Conservation (phyloP, 2,329 filamentous ascomycete species). For the Colletotrichum euphorbiae region DNA sequence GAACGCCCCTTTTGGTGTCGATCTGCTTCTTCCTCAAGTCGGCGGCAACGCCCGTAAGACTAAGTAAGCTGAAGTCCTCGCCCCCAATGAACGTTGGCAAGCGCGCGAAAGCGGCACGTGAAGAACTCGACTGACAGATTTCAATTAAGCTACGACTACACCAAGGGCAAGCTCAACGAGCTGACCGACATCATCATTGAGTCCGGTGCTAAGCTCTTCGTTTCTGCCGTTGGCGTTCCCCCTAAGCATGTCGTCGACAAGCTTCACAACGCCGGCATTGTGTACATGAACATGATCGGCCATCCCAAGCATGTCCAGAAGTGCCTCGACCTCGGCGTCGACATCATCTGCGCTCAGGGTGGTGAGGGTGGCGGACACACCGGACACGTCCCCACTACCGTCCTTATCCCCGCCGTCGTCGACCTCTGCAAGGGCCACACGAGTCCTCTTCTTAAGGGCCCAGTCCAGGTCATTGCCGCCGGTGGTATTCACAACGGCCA, state of each 20-base stretch:
- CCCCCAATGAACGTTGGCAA: not conserved
- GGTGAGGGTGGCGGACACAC: constrained; percentile 98
- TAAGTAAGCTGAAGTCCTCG: constrained; percentile 65
- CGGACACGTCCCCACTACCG: constrained; percentile 89
- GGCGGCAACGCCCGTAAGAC: constrained; percentile 95
- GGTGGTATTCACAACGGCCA: constrained; percentile 95
- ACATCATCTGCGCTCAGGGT: constrained; percentile 98
- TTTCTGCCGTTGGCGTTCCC: constrained; percentile 94
- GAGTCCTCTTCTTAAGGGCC: constrained; percentile 86
- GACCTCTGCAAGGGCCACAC: constrained; percentile 83
- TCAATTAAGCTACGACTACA: constrained; percentile 93
- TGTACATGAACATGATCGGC: constrained; percentile 99
- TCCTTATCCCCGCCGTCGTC: constrained; percentile 93
- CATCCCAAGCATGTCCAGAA: constrained; percentile 99
- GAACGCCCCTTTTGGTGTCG: constrained; percentile 94
- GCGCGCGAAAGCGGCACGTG: not conserved
- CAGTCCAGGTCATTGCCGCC: constrained; percentile 92
- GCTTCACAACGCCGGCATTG: constrained; percentile 86
- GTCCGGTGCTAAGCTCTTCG: constrained; percentile 90
- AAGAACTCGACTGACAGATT: not conserved
- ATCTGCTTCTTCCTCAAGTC: constrained; percentile 92
- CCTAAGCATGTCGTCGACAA: constrained; percentile 89
- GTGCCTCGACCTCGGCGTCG: constrained; percentile 89
- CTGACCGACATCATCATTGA: constrained; percentile 94
- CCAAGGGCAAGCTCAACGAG: constrained; percentile 96